Evolutionary conservation across 371 early-diverging fungal species (phyloP).

Genomic region (Apophysomyces elegans): DNA sequence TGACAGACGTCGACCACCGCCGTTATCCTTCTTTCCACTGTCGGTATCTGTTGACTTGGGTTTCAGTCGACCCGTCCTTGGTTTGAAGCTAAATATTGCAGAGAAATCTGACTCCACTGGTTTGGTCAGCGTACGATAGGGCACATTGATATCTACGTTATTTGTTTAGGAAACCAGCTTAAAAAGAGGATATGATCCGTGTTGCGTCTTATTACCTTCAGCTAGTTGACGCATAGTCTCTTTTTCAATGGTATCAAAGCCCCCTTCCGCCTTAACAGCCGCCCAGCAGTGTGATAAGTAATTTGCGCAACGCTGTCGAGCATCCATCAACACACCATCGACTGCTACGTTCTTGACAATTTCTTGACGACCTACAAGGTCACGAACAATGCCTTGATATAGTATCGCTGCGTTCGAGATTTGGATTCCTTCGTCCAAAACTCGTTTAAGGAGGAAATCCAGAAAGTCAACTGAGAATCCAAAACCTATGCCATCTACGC

Average conservation of each 20-base stretch:
- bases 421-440: constrained; percentile 42
- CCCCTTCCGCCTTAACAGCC: constrained; percentile 38
- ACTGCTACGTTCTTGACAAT: constrained; percentile 47
- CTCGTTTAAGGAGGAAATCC: constrained; percentile 42
- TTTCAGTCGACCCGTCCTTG: constrained; percentile 14
- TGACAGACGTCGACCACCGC: not conserved
- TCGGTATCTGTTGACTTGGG: not conserved
- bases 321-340: constrained; percentile 42
- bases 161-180: not conserved
- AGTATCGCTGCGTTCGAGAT: constrained; percentile 42
- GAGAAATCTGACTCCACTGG: constrained; percentile 35
- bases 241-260: constrained; percentile 41
- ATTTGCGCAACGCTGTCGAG: constrained; percentile 33
- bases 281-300: constrained; percentile 38
- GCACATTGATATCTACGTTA: constrained; percentile 39
- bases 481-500: constrained; percentile 52
- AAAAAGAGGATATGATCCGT: not conserved
- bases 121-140: constrained; percentile 38
- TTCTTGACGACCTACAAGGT: constrained; percentile 50
- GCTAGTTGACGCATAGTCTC: constrained; percentile 35
- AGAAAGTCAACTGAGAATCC: constrained; percentile 52
- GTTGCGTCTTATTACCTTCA: constrained; percentile 28
- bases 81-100: constrained; percentile 33
- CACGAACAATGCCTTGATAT: constrained; percentile 53
- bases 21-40: not conserved